phyloP scores from a whole-genome alignment of 2,329 filamentous ascomycete species.

The Graphilbum ipis-grandicollis region DNA sequence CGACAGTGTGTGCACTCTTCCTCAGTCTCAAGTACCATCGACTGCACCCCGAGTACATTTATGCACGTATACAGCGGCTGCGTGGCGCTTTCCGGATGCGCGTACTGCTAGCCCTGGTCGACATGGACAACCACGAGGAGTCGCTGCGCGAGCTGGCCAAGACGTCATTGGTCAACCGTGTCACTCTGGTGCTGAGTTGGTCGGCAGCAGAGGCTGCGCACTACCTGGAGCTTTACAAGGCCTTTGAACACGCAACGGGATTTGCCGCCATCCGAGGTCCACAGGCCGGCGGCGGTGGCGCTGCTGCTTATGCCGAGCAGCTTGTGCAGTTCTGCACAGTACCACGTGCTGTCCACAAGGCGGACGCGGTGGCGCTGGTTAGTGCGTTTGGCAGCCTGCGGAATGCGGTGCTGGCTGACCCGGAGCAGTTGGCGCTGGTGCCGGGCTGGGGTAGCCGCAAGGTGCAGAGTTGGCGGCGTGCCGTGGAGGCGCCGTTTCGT shows the following conservation, averaged over 20 bases:
- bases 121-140: slow-evolving; percentile 89
- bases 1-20: slow-evolving; percentile 81
- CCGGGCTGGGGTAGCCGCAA: slow-evolving; percentile 93
- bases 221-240: slow-evolving; percentile 91
- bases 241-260: slow-evolving; percentile 60
- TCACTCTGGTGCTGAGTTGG: slow-evolving; percentile 89
- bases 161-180: slow-evolving; percentile 78
- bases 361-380: slow-evolving; percentile 78
- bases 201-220: slow-evolving; percentile 81
- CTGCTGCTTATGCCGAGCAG: slow-evolving; percentile 56
- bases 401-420: slow-evolving; percentile 71
- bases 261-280: slow-evolving; percentile 72
- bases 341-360: slow-evolving; percentile 81
- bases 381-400: slow-evolving; percentile 81
- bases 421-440: slow-evolving; percentile 72
- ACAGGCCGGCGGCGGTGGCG: slow-evolving; percentile 44
- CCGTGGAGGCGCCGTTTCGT: slow-evolving; percentile 73
- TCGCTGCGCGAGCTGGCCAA: slow-evolving; percentile 79
- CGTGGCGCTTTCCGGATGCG: slow-evolving; percentile 77
- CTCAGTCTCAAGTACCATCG: slow-evolving; percentile 90
- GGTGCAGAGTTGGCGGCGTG: slow-evolving; percentile 67
- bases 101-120: slow-evolving; percentile 77
- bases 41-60: slow-evolving; percentile 94
- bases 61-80: slow-evolving; percentile 72
- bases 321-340: slow-evolving; percentile 87